Conservation (phyloP, 2,329 filamentous ascomycete species). For the Exophiala sp. region DNA sequence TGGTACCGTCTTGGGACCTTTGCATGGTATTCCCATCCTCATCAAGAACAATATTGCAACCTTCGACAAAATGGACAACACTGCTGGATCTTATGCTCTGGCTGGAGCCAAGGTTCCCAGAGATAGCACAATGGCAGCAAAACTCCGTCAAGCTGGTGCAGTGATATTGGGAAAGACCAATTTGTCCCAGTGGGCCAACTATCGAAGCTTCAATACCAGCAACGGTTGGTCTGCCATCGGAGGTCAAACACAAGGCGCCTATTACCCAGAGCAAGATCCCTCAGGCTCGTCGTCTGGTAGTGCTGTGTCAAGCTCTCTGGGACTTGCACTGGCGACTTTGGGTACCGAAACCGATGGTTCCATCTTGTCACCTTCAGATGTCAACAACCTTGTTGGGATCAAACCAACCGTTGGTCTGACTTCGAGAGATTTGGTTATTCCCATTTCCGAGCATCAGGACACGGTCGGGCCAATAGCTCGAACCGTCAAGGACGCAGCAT, state of each 20-base stretch:
- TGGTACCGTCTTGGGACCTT: slow-evolving; percentile 49
- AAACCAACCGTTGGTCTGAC: slow-evolving; percentile 59
- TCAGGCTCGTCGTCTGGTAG: slow-evolving; percentile 61
- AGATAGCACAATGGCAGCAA: slow-evolving; percentile 59
- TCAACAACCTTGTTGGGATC: slow-evolving; percentile 64
- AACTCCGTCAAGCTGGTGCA: slow-evolving; percentile 58
- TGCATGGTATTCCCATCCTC: slow-evolving; percentile 64
- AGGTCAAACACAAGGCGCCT: slow-evolving; percentile 61
- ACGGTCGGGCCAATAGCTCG: slow-evolving; percentile 53
- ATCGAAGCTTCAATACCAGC: slow-evolving; percentile 51
- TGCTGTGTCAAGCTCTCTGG: slow-evolving; percentile 58
- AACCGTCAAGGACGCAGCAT: slow-evolving; percentile 58
- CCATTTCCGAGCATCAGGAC: slow-evolving; percentile 47
- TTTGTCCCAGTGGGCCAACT: slow-evolving; percentile 64
- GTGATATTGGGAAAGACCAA: slow-evolving; percentile 66
- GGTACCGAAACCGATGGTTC: slow-evolving; percentile 65
- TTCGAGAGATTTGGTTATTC: slow-evolving; percentile 57
- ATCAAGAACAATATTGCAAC: slow-evolving; percentile 68
- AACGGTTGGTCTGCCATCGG: slow-evolving; percentile 65
- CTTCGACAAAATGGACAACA: slow-evolving; percentile 60
- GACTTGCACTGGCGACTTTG: slow-evolving; percentile 56
- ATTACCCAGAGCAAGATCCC: slow-evolving; percentile 60
- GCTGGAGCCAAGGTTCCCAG: slow-evolving; percentile 54
- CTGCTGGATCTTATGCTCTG: slow-evolving; percentile 62
- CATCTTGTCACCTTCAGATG: slow-evolving; percentile 54